Evolutionary conservation across 116 monocot species (phyloP).

Genomic region (Zostera marina): DNA sequence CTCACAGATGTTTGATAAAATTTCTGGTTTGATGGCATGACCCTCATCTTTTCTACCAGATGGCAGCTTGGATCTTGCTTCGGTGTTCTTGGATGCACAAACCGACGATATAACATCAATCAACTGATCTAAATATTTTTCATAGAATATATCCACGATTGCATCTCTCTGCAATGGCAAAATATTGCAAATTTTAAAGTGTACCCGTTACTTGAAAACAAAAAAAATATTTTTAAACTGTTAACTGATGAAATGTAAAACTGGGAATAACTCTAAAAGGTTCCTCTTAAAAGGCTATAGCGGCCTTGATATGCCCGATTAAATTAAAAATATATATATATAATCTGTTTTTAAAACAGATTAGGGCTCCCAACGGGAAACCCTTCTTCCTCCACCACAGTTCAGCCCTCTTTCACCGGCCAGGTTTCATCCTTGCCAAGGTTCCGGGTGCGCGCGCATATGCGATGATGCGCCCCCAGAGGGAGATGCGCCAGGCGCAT

Average conservation of each 20-base stretch:
- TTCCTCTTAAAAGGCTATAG: neutral
- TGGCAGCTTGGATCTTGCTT: slow-evolving; percentile 11
- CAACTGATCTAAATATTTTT: slow-evolving; percentile 62
- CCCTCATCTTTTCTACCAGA: slow-evolving; percentile 17
- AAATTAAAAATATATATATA: too few relatives aligned
- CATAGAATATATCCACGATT: slow-evolving; percentile 84
- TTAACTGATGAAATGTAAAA: too few relatives aligned
- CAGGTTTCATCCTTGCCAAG: too few relatives aligned
- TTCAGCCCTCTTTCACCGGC: too few relatives aligned
- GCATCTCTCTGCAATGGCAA: slow-evolving; percentile 49
- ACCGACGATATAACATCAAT: slow-evolving; percentile 71
- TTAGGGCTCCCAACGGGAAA: too few relatives aligned
- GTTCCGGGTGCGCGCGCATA: too few relatives aligned
- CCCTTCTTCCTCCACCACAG: too few relatives aligned
- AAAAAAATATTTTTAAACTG: neutral
- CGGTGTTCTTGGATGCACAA: slow-evolving; percentile 27
- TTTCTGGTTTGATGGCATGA: slow-evolving; percentile 56
- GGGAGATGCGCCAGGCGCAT: too few relatives aligned
- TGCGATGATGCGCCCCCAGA: too few relatives aligned
- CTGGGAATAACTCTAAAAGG: neutral
- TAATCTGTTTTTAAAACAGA: too few relatives aligned
- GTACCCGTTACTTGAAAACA: neutral
- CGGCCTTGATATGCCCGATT: too few relatives aligned
- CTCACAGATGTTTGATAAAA: slow-evolving; percentile 83
- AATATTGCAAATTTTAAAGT: neutral